Conservation (phyloP, 352 stramenopile species). For the Phytopythium delawarense region DNA sequence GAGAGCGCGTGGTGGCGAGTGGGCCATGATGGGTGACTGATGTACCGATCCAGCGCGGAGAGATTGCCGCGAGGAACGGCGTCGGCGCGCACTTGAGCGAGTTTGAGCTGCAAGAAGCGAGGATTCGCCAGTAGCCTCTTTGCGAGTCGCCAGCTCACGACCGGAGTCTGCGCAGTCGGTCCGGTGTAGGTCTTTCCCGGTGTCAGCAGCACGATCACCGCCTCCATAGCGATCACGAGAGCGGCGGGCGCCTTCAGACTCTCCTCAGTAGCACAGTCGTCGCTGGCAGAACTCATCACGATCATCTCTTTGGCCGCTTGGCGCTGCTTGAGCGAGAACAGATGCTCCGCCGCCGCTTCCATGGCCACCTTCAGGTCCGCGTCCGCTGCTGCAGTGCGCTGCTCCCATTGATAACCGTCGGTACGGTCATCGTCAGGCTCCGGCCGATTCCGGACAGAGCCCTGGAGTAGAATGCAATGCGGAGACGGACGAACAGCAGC, state of each 20-base stretch:
- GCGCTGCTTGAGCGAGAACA: conserved; percentile 18
- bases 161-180: conserved; percentile 28
- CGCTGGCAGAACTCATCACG: conserved; percentile 7
- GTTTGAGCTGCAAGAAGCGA: conserved; percentile 39
- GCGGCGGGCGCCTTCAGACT: neutral
- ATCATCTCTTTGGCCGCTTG: conserved; percentile 24
- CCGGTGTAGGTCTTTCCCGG: conserved; percentile 59
- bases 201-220: conserved; percentile 74
- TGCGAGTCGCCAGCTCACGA: conserved; percentile 70
- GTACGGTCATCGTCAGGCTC: neutral
- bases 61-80: conserved; percentile 51
- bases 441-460: conserved; percentile 39
- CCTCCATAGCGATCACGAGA: conserved; percentile 76
- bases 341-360: conserved; percentile 27
- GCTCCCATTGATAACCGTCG: neutral
- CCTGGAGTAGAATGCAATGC: conserved; percentile 58
- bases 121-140: conserved; percentile 45
- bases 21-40: conserved; percentile 54
- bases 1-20: conserved; percentile 24
- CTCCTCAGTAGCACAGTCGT: neutral
- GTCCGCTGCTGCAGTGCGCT: conserved; percentile 23
- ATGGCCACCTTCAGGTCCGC: conserved; percentile 46
- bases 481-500: conserved; percentile 54
- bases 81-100: conserved; percentile 37
- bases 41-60: conserved; percentile 44